Conservation (phyloP, 805 yeast genomes). For the Saccharomycopsis sp. region DNA sequence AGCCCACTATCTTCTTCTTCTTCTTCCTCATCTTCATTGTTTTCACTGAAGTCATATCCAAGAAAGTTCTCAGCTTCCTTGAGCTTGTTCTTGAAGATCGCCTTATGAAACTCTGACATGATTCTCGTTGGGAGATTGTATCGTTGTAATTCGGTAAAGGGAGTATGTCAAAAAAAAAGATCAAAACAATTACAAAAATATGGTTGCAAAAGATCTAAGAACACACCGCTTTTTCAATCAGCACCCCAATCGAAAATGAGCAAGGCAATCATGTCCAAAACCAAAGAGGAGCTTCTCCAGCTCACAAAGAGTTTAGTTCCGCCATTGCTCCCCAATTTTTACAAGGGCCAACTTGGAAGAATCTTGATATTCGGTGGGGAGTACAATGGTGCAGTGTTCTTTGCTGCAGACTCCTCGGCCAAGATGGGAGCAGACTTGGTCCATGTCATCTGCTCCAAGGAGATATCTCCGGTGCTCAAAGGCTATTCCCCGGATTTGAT, state of each 20-base stretch:
- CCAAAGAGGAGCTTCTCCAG: conserved; percentile 4
- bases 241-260: no score
- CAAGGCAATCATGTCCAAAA: background rate
- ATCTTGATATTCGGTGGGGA: conserved; percentile 88
- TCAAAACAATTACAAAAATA: no score
- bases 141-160: no score
- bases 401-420: conserved; percentile 79
- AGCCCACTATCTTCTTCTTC: conserved; percentile 2
- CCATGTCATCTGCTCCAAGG: conserved; percentile 76
- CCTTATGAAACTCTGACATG: conserved; percentile 19
- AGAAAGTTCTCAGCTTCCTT: conserved; percentile 16
- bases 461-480: conserved; percentile 76
- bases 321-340: conserved; percentile 59
- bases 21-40: conserved; percentile 11
- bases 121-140: no score
- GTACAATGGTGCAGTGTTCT: conserved; percentile 95
- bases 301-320: conserved; percentile 42
- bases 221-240: no score
- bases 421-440: conserved; percentile 81
- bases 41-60: conserved; percentile 13
- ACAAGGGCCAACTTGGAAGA: conserved; percentile 89
- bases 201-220: no score
- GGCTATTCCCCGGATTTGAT: conserved; percentile 85
- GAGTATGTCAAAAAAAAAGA: no score
- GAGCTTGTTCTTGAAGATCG: conserved; percentile 17